Base-by-base conservation (phyloP, 2,329 filamentous ascomycete genomes). In the Fusarium lyarnte region DNA sequence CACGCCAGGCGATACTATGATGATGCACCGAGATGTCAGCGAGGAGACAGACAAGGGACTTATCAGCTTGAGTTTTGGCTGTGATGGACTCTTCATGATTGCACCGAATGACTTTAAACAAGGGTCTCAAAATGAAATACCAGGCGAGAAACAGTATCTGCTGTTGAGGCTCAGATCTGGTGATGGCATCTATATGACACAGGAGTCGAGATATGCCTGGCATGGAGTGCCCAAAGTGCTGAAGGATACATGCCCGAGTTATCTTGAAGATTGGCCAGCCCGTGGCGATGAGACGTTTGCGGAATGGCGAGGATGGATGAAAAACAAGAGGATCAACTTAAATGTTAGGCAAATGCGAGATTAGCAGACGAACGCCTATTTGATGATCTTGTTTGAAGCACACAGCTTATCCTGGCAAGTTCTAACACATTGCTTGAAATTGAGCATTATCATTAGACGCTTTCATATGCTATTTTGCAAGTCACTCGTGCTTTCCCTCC, bases 161-260 rank as follows among this genome's bases (percentile, higher is more conserved):
- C 82, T 91, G 5, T 78, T 97, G 39, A 87, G 92, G 27, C 84
- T 98, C 41, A 87, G 91, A 29, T 97, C 94, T 2, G 95, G 96
- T 0, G 95, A 98, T 83, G 94, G 91, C 2, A 90, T 98, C 2
- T 94, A 97, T 78, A 98, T 99, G 95, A 91, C 89, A 54, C 88
- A 92, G 25, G 86, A 90, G 64, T 92, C 93, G 8, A 87, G 96
- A 46, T 97, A 94, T 82, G 95, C 95, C 5, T 98, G 95, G 95
- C 96, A 98, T 83, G 95, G 93, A 17, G 94, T 98, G 17, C 95
- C 96, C 10, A 96, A 95, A 80, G 92, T 98, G 17, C 78, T 98
- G 39, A 87, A 90, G 51, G 89, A 84, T 2, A 97, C 94, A 0
- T 98, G 95, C 81, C 95, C 95, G 0, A 84, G 84, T 0, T 93